A percentile compares a stretch with the other conserved stretches of the same genome.
These are phyloP conservation scores for Centella asiatica DNA, from an alignment of 129 eudicot species.

Conservation along the genomic window DNA sequence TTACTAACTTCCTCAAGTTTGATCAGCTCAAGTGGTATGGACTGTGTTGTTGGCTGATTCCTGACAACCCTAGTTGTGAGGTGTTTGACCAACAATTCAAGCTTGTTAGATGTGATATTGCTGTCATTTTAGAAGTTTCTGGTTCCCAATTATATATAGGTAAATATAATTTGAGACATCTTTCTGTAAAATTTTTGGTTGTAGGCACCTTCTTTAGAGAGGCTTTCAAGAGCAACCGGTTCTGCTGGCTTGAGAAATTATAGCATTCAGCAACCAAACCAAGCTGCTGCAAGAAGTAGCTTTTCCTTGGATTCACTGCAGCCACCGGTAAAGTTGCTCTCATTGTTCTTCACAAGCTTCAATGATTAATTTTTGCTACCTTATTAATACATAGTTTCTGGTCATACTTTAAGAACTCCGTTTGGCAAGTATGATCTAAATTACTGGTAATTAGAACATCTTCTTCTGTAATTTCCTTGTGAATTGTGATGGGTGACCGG, in stretches of 20 bases:
- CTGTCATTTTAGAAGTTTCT: not conserved
- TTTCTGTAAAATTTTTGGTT: not conserved
- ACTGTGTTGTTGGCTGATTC: no score
- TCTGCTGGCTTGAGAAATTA: constrained; percentile 39
- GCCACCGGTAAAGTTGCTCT: constrained; percentile 40
- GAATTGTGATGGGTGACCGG: no score
- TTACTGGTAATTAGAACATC: no score
- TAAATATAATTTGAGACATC: no score
- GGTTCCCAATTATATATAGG: not conserved
- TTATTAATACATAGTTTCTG: not conserved
- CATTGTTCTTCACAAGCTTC: not conserved
- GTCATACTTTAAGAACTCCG: not conserved
- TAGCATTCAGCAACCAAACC: constrained; percentile 40
- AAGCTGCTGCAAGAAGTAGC: constrained; percentile 25
- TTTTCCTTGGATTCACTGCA: constrained; percentile 45
- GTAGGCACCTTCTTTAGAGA: constrained; percentile 51
- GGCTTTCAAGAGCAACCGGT: constrained; percentile 41
- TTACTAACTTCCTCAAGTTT: no score
- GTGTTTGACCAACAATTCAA: no score
- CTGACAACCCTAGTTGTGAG: no score
- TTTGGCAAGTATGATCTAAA: not conserved
- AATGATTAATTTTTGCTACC: not conserved
- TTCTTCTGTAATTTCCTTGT: no score
- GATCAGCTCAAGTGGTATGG: no score
- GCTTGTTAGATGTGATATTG: not conserved